phyloP scores from a whole-genome alignment of 1,284 basidiomycete genomes.

The Trametes versicolor region DNA sequence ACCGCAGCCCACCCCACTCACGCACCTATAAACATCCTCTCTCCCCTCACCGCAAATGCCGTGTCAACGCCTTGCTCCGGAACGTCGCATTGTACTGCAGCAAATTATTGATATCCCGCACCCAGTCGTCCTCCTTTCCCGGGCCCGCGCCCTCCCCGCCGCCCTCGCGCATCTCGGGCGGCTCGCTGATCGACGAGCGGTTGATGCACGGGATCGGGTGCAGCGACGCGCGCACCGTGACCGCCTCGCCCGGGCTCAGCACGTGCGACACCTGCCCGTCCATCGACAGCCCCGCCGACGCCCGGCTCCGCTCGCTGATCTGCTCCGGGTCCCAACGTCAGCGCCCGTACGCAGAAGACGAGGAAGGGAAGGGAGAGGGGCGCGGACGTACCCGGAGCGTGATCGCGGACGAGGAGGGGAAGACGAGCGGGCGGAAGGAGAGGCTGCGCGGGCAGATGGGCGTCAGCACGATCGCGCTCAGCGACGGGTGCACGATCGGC shows the following conservation, averaged over 20 bases:
- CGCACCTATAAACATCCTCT: background rate
- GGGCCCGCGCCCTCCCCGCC: slow-evolving; percentile 51
- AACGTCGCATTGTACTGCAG: slow-evolving; percentile 94
- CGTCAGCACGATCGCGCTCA: slow-evolving; percentile 91
- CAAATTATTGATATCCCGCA: slow-evolving; percentile 94
- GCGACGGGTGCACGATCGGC: slow-evolving; percentile 94
- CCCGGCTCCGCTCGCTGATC: slow-evolving; percentile 88
- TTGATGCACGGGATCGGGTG: slow-evolving; percentile 95
- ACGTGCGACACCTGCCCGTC: slow-evolving; percentile 89
- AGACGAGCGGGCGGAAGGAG: slow-evolving; percentile 91
- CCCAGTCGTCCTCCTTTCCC: slow-evolving; percentile 94
- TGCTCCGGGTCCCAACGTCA: slow-evolving; percentile 46
- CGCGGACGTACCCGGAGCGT: slow-evolving; percentile 75
- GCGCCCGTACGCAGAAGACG: background rate
- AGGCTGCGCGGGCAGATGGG: slow-evolving; percentile 95
- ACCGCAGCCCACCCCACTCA: background rate
- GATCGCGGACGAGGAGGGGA: slow-evolving; percentile 86
- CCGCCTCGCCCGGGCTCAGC: slow-evolving; percentile 85
- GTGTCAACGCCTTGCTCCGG: slow-evolving; percentile 82
- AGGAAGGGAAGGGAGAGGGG: background rate
- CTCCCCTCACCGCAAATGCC: slow-evolving; percentile 60
- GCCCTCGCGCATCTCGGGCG: slow-evolving; percentile 43
- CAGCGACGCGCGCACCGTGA: slow-evolving; percentile 86
- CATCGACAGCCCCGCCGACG: slow-evolving; percentile 91
- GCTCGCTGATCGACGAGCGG: slow-evolving; percentile 75